Percentiles rank a stretch among this genome's conserved stretches.
Evolutionary conservation across 371 early-diverging fungal species (phyloP).

Genomic region (Mortierella sp.): DNA sequence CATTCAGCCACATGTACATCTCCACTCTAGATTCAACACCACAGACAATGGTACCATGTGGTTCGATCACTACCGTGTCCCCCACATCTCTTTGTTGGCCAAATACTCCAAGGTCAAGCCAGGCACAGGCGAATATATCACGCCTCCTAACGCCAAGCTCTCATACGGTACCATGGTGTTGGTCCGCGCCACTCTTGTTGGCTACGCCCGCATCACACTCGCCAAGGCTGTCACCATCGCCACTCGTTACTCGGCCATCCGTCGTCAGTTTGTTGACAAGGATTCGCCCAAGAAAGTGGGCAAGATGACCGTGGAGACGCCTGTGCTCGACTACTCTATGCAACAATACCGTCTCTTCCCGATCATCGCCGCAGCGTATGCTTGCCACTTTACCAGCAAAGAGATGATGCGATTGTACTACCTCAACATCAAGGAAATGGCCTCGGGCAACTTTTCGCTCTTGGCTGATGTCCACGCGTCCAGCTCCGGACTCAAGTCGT

Average conservation of each 20-base stretch:
- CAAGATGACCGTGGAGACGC: slow-evolving; percentile 68
- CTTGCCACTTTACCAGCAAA: slow-evolving; percentile 74
- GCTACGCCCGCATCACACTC: slow-evolving; percentile 61
- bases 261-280: slow-evolving; percentile 63
- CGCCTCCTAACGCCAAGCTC: slow-evolving; percentile 76
- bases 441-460: slow-evolving; percentile 64
- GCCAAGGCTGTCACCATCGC: slow-evolving; percentile 64
- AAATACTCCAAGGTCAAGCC: slow-evolving; percentile 75
- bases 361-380: slow-evolving; percentile 76
- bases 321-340: slow-evolving; percentile 81
- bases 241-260: slow-evolving; percentile 62
- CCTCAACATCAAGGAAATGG: slow-evolving; percentile 69
- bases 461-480: slow-evolving; percentile 86
- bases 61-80: slow-evolving; percentile 67
- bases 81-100: slow-evolving; percentile 78
- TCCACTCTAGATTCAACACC: slow-evolving; percentile 65
- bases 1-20: no score
- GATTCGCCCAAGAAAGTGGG: slow-evolving; percentile 43
- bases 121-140: slow-evolving; percentile 69
- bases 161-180: slow-evolving; percentile 83
- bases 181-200: slow-evolving; percentile 75
- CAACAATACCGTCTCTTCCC: slow-evolving; percentile 81
- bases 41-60: slow-evolving; percentile 82
- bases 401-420: slow-evolving; percentile 73
- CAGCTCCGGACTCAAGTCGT: slow-evolving; percentile 83